Conservation (phyloP, 345 rosid genomes). For the Noccaea caerulescens region DNA sequence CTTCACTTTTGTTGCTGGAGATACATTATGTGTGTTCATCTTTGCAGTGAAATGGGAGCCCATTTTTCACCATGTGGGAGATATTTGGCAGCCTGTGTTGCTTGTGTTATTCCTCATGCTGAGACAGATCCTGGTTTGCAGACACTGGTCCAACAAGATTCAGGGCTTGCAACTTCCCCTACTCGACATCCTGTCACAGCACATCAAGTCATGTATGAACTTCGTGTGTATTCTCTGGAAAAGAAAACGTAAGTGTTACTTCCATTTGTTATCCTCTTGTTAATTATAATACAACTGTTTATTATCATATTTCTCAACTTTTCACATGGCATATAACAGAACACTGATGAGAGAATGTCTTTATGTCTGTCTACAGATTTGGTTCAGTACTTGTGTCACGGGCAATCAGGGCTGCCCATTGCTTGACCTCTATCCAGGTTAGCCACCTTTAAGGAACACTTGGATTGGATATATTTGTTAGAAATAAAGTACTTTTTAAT, state of each 20-base stretch:
- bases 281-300: not conserved
- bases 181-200: slow-evolving; percentile 94
- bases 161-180: slow-evolving; percentile 84
- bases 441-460: slow-evolving; percentile 36
- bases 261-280: slow-evolving; percentile 4
- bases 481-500: not conserved
- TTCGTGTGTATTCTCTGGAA: slow-evolving; percentile 92
- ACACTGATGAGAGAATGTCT: slow-evolving; percentile 15
- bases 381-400: slow-evolving; percentile 87
- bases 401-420: slow-evolving; percentile 93
- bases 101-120: slow-evolving; percentile 79
- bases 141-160: slow-evolving; percentile 63
- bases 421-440: slow-evolving; percentile 98
- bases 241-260: slow-evolving; percentile 76
- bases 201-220: slow-evolving; percentile 94
- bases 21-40: slow-evolving; percentile 27
- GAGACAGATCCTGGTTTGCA: slow-evolving; percentile 87
- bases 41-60: slow-evolving; percentile 97
- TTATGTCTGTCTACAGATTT: slow-evolving; percentile 58
- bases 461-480: slow-evolving; percentile 4
- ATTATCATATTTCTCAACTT: not conserved
- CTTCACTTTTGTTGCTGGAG: slow-evolving; percentile 21
- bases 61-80: slow-evolving; percentile 99
- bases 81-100: slow-evolving; percentile 96
- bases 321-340: slow-evolving; percentile 6